Evolutionary conservation across 345 rosid genomes (phyloP), one percentile per base, ranked within the genome.

Genomic region (Sonneratia caseolaris): DNA sequence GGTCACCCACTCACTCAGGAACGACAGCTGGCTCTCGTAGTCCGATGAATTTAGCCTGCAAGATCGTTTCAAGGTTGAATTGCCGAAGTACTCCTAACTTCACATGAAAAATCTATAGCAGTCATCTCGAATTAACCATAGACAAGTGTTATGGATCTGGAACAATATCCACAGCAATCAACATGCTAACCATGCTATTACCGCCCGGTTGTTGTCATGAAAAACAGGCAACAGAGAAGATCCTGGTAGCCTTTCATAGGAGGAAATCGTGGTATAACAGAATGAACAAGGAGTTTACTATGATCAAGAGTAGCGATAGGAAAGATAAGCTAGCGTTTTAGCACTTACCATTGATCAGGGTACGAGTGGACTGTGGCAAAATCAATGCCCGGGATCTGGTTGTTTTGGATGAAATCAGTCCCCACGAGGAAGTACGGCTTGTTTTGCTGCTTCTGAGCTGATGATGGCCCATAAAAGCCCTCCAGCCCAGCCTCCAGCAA

Each of bases 271-370:
- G 32, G 32, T 27, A 27, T 27, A 27, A 27, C 32, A 27, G 32
- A 27, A 27, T 27, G 32, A 27, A 1, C 32, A 27, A 27, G 32
- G 32, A 27, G 32, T 27, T 27, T 27, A 27, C 32, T 27, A 27
- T 27, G 5, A 42, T 42, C 45, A 42, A 42, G 3, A 42, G 10
- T 9, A 42, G 45, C 45, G 32, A 27, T 27, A 42, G 45, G 45
- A 42, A 42, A 42, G 45, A 1, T 27, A 42, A 42, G 45, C 7
- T 42, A 42, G 45, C 45, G 45, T 40, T 38, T 16, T 12, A 40
- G 70, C 35, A 38, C n/a, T 72, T 76, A 86, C 93, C 94, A 89
- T 75, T 87, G 91, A 64, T 89, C 94, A 48, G 94, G 94, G 72
- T 89, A 85, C 3, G 89, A 82, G 72, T 89, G 94, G 70, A 84